phyloP scores from a whole-genome alignment of 2,329 filamentous ascomycete genomes.

The Cladosporium sp. region DNA sequence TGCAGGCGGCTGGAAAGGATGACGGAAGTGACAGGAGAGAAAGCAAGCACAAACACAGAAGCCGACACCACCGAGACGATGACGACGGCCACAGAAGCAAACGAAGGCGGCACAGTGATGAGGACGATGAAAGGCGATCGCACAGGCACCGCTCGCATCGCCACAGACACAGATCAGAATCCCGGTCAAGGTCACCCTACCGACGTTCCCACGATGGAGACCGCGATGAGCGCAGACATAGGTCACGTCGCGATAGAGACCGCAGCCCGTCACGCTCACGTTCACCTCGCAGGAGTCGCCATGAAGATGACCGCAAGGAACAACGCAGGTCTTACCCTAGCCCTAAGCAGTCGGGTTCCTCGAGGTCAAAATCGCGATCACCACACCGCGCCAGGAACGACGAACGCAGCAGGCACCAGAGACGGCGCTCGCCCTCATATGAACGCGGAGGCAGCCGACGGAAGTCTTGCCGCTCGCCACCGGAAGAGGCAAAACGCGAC shows the following conservation, averaged over 20 bases:
- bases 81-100: slow-evolving; percentile 30
- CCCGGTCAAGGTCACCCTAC: slow-evolving; percentile 22
- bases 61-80: slow-evolving; percentile 22
- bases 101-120: slow-evolving; percentile 31
- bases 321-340: slow-evolving; percentile 32
- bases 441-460: slow-evolving; percentile 16
- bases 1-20: slow-evolving; percentile 45
- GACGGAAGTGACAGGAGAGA: slow-evolving; percentile 25
- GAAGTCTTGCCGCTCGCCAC: slow-evolving; percentile 26
- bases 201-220: slow-evolving; percentile 17
- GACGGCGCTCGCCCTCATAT: slow-evolving; percentile 20
- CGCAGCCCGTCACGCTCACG: slow-evolving; percentile 32
- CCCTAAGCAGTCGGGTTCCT: slow-evolving; percentile 32
- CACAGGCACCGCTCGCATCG: slow-evolving; percentile 28
- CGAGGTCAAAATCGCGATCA: slow-evolving; percentile 32
- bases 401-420: slow-evolving; percentile 14
- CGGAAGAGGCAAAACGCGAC: slow-evolving; percentile 17
- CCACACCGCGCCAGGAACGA: slow-evolving; percentile 23
- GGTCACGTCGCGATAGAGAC: slow-evolving; percentile 24
- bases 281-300: slow-evolving; percentile 36
- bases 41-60: slow-evolving; percentile 28
- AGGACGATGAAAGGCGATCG: slow-evolving; percentile 30
- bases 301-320: slow-evolving; percentile 29
- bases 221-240: slow-evolving; percentile 19
- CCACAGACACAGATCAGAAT: slow-evolving; percentile 23